Percentiles rank a stretch among this genome's conserved stretches.
Conservation (phyloP, 495 filamentous ascomycete species). For the Penicillium dipodomyicola region DNA sequence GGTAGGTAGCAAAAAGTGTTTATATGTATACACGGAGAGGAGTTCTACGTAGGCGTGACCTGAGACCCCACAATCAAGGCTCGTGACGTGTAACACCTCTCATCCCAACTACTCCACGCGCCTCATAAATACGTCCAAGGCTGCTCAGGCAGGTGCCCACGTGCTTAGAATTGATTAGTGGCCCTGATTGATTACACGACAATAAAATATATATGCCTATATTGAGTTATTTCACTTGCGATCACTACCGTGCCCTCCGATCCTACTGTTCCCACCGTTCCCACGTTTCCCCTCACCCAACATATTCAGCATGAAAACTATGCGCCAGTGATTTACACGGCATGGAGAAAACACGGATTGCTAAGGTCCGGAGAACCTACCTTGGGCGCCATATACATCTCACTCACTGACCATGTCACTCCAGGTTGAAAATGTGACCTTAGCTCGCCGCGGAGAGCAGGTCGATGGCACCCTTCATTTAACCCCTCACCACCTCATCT, state of each 20-base stretch:
- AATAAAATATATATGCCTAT: not conserved
- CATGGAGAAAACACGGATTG: constrained; percentile 58
- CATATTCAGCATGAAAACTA: constrained; percentile 36
- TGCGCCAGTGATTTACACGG: constrained; percentile 39
- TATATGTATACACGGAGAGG: constrained; percentile 10
- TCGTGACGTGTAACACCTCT: constrained; percentile 15
- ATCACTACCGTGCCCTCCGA: not conserved
- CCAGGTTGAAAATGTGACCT: constrained; percentile 62
- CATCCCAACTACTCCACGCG: constrained; percentile 8
- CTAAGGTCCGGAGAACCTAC: constrained; percentile 41
- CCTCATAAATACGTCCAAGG: not conserved
- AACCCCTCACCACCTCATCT: constrained; percentile 65
- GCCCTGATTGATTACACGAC: constrained; percentile 4
- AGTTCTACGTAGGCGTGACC: constrained; percentile 13
- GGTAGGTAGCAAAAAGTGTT: not conserved
- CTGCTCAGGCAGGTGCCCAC: not conserved
- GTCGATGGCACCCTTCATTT: constrained; percentile 61
- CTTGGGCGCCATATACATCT: constrained; percentile 2
- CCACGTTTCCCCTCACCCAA: constrained; percentile 11
- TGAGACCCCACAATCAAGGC: constrained; percentile 9
- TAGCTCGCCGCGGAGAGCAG: constrained; percentile 59
- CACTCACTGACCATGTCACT: constrained; percentile 14
- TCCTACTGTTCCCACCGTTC: not conserved
- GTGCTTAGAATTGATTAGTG: not conserved
- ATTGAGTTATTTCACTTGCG: not conserved